Conservation (phyloP, 345 rosid genomes). For the Camelina hispida region DNA sequence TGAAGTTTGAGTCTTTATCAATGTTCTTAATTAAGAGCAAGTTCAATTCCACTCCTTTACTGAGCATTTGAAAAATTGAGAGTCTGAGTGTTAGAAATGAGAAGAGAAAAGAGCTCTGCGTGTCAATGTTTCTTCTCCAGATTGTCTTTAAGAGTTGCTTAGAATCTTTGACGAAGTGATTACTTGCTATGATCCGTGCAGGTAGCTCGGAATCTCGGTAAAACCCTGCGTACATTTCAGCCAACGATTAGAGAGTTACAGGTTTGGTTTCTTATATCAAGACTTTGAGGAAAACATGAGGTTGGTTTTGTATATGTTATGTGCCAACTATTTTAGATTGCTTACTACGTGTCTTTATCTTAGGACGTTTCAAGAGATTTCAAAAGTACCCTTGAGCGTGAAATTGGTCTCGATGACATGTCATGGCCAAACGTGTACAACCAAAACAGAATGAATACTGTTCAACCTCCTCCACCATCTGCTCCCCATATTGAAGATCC, state of each 20-base stretch:
- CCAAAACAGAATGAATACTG: constrained; percentile 49
- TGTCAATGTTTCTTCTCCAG: too few species aligned
- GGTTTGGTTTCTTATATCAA: constrained; percentile 48
- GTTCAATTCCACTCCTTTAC: not conserved
- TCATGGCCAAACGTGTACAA: constrained; percentile 49
- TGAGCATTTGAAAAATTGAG: constrained; percentile 12
- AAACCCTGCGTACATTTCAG: constrained; percentile 88
- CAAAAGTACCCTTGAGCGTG: constrained; percentile 91
- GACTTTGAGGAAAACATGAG: not conserved
- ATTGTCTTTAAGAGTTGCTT: too few species aligned
- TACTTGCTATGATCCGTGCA: constrained; percentile 43
- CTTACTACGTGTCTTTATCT: not conserved
- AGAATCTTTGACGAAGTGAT: too few species aligned
- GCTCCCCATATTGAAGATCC: constrained; percentile 48
- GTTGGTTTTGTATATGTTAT: constrained; percentile 8
- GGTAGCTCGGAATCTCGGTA: constrained; percentile 95
- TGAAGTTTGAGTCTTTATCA: not conserved
- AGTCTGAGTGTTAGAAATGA: not conserved
- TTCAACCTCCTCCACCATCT: constrained; percentile 55
- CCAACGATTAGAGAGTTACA: constrained; percentile 96
- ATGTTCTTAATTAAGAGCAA: not conserved
- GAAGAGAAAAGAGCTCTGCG: too few species aligned
- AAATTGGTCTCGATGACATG: constrained; percentile 81
- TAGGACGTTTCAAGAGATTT: constrained; percentile 97
- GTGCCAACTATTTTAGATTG: constrained; percentile 2